Evolutionary conservation across 495 filamentous ascomycete species (phyloP).

Genomic region (Neurospora sp.): DNA sequence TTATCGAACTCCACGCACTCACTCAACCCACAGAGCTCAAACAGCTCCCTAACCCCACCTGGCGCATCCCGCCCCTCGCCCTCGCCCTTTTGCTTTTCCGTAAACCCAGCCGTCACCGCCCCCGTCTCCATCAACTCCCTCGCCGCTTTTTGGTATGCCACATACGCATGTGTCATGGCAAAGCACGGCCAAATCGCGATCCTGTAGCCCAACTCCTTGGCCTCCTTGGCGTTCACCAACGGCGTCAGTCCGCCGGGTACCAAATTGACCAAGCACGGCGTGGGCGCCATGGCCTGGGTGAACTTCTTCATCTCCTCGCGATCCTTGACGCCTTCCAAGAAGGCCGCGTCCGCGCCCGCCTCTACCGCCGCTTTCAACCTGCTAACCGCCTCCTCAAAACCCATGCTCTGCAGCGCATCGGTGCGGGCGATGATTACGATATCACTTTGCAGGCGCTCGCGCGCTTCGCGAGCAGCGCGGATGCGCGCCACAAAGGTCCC

Average conservation of each 20-base stretch:
- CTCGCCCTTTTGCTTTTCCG: slow-evolving; percentile 19
- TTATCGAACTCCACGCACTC: slow-evolving; percentile 29
- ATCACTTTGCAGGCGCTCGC: slow-evolving; percentile 35
- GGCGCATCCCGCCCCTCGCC: slow-evolving; percentile 26
- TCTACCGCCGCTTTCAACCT: slow-evolving; percentile 47
- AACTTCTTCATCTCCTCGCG: slow-evolving; percentile 33
- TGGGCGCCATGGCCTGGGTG: slow-evolving; percentile 7
- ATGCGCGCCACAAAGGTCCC: slow-evolving; percentile 48
- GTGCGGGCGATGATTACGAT: slow-evolving; percentile 64
- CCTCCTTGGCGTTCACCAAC: slow-evolving; percentile 43
- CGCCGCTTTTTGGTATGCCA: slow-evolving; percentile 38
- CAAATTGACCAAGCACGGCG: slow-evolving; percentile 54
- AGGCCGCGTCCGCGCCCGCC: slow-evolving; percentile 52
- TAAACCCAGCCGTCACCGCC: slow-evolving; percentile 13
- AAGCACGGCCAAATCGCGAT: slow-evolving; percentile 55
- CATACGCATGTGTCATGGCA: slow-evolving; percentile 40
- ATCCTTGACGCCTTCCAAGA: slow-evolving; percentile 54
- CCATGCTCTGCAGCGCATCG: slow-evolving; percentile 52
- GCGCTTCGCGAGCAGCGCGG: slow-evolving; percentile 28
- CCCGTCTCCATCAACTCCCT: slow-evolving; percentile 40
- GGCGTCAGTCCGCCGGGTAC: slow-evolving; percentile 53
- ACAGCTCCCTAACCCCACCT: slow-evolving; percentile 52
- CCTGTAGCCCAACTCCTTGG: slow-evolving; percentile 49
- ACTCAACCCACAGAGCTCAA: slow-evolving; percentile 45
- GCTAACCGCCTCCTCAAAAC: slow-evolving; percentile 50